Conservation (phyloP, 2,329 filamentous ascomycete genomes). For the Ceratocystis alfenasii region DNA sequence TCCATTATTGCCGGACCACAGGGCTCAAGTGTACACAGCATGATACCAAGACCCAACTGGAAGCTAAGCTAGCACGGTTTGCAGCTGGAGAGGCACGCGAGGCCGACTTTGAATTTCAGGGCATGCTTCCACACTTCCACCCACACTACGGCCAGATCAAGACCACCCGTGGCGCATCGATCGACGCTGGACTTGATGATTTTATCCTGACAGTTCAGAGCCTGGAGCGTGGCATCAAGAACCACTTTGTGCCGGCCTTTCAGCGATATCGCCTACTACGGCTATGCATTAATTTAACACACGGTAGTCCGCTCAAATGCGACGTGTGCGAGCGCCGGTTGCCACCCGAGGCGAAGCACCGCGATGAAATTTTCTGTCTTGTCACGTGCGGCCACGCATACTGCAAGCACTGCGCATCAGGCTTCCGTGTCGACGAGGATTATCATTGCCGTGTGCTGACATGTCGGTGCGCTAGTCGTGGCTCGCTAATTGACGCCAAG, state of each 20-base stretch:
- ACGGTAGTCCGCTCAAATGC: conserved; percentile 1
- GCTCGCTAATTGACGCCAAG: conserved; percentile 14
- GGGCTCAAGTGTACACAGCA: conserved; percentile 19
- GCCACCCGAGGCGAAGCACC: neutral
- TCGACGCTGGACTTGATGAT: conserved; percentile 24
- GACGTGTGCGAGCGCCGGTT: conserved; percentile 16
- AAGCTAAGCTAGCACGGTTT: conserved; percentile 11
- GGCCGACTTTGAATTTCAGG: conserved; percentile 24
- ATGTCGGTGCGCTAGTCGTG: conserved; percentile 16
- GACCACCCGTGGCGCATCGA: conserved; percentile 21
- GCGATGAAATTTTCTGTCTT: conserved; percentile 23
- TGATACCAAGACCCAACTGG: conserved; percentile 1
- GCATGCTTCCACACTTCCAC: conserved; percentile 21
- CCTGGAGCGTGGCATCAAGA: conserved; percentile 15
- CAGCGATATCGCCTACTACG: conserved; percentile 16
- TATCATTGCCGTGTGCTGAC: conserved; percentile 22
- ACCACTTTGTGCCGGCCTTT: conserved; percentile 14
- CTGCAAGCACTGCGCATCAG: conserved; percentile 23
- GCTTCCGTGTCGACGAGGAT: conserved; percentile 10
- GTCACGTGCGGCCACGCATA: conserved; percentile 27
- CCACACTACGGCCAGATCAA: conserved; percentile 21
- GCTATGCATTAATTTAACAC: neutral
- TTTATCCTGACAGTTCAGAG: conserved; percentile 24
- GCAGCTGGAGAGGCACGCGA: conserved; percentile 11
- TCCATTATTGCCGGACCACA: conserved; percentile 15